Conservation (phyloP, 208 protist species). For the Trypanosoma boissoni region DNA sequence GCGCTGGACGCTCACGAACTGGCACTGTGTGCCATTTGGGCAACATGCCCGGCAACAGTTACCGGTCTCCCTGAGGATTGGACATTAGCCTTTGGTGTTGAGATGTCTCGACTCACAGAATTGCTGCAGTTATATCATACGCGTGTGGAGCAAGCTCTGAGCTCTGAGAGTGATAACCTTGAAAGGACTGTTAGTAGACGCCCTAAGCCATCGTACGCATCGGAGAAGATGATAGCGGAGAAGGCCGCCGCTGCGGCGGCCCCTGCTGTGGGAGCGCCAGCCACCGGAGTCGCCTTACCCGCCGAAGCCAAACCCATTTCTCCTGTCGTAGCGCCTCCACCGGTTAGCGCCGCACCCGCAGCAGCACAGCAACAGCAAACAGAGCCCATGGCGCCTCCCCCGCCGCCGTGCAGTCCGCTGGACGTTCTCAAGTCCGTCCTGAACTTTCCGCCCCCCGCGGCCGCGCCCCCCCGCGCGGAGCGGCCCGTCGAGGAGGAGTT, state of each 20-base stretch:
- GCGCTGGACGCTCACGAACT: constrained; percentile 33
- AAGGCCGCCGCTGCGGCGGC: neutral
- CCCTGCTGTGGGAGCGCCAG: too few relatives aligned
- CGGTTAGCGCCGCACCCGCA: neutral
- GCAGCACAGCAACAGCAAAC: neutral
- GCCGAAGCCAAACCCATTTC: neutral
- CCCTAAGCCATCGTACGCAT: constrained; percentile 5
- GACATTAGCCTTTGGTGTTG: constrained; percentile 52
- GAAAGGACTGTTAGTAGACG: constrained; percentile 1
- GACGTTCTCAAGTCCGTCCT: neutral
- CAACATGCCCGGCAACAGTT: constrained; percentile 32
- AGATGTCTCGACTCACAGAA: neutral
- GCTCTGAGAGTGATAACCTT: constrained; percentile 15
- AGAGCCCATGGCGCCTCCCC: neutral
- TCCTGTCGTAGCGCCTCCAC: neutral
- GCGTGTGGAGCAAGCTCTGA: constrained; percentile 3
- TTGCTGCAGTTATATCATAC: constrained; percentile 12
- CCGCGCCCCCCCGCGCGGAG: neutral
- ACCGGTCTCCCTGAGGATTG: constrained; percentile 41
- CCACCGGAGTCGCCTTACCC: too few relatives aligned
- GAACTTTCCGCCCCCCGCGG: neutral
- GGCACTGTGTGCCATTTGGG: constrained; percentile 57
- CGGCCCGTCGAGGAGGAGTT: constrained; percentile 9
- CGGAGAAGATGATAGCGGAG: neutral
- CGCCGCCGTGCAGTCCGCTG: too few relatives aligned